Evolutionary conservation across 305 asterid species (phyloP).

Genomic region (Fraxinus velutina): DNA sequence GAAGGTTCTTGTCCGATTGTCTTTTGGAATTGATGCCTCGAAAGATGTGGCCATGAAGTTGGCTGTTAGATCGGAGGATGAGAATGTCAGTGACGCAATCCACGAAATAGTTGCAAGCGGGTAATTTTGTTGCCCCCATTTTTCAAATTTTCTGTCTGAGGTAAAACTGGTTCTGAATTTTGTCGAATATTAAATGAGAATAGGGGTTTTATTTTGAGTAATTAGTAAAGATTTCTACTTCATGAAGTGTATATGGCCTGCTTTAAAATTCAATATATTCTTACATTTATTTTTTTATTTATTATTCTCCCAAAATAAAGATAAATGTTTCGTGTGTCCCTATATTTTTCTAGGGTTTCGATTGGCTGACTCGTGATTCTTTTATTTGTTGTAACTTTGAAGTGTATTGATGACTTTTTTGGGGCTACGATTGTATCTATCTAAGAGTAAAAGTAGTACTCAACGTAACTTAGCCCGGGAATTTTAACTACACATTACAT

Average conservation of each 20-base stretch:
- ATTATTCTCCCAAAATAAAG: background rate
- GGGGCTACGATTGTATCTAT: background rate
- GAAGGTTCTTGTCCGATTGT: constrained; percentile 79
- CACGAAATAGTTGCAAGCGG: constrained; percentile 91
- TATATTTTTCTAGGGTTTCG: background rate
- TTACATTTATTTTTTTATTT: background rate
- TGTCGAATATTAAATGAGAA: background rate
- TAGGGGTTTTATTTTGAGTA: background rate
- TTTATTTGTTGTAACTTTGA: background rate
- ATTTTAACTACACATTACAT: background rate
- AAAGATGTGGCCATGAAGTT: constrained; percentile 94
- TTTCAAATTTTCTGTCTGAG: background rate
- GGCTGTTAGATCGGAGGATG: constrained; percentile 85
- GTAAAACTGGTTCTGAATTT: background rate
- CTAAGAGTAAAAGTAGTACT: background rate
- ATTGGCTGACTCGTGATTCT: background rate
- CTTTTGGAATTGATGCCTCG: constrained; percentile 67
- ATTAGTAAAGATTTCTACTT: background rate
- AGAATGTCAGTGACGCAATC: constrained; percentile 66
- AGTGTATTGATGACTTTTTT: background rate
- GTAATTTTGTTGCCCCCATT: constrained; percentile 22
- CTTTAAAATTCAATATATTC: background rate
- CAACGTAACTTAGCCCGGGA: background rate
- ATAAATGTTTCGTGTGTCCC: background rate
- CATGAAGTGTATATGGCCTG: background rate